Evolutionary conservation across 83 land plant species (phyloP), one percentile per base, ranked within the genome.

Genomic region (Picea abies): DNA sequence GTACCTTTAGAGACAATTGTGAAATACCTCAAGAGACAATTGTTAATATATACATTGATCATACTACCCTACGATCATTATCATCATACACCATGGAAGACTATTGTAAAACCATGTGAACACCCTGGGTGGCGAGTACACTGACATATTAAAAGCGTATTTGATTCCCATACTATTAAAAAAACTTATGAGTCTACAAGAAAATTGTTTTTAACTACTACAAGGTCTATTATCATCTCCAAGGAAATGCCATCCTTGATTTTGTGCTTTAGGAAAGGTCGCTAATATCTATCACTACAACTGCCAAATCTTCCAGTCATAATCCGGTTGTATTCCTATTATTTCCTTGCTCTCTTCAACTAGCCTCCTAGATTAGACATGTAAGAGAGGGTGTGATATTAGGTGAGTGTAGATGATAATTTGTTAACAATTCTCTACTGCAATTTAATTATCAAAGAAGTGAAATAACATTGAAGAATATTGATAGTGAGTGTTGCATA

Each of bases 401-500:
- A 6, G 47, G 47, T 41, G 47, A 41, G 7, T 41, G 7, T 6
- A 41, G 5, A 6, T 41, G 47, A 44, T 44, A 32, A 6, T 44
- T 44, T 44, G 49, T 44, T 44, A 44, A 8, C 7, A 44, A 8
- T 5, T 0, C 49, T 8, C 66, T 19, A 0, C 7, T 22, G 20
- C 23, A 19, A 4, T 22, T 63, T 1, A 19, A 63, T 63, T 5
- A 10, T 63, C 15, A 22, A 85, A 0, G 84, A 81, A 6, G 84
- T 63, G 32, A 86, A 61, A 84, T 88, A 84, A 86, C 92, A 93
- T 4, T 87, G 79, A 63, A 88, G 91, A 12, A 93, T 84, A 69
- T 93, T 93, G 20, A 94, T 92, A 4, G 87, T 93, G 22, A 91
- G 82, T 20, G 94, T 81, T 5, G 92, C 84, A 1, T 91, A 90